phyloP scores from a whole-genome alignment of 352 stramenopile species.

The Globisporangium emineosum region DNA sequence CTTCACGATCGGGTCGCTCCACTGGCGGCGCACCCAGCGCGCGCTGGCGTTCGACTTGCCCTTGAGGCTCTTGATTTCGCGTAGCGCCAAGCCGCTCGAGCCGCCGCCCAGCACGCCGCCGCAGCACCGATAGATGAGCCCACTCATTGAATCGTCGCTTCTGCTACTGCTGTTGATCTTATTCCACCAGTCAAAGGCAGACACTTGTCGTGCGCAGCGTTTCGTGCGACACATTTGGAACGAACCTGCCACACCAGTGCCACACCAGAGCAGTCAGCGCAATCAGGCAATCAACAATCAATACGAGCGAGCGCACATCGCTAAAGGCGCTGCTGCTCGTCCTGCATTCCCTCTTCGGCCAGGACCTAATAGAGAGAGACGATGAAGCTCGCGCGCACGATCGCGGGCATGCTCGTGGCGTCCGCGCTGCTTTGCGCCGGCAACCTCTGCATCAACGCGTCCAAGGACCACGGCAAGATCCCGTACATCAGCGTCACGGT shows the following conservation, averaged over 20 bases:
- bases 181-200: conserved; percentile 4
- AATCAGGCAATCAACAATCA: neutral
- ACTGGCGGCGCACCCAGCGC: conserved; percentile 83
- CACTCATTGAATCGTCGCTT: conserved; percentile 31
- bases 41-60: conserved; percentile 82
- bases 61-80: conserved; percentile 73
- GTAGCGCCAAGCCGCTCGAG: conserved; percentile 19
- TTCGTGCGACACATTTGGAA: too few species aligned
- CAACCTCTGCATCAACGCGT: conserved; percentile 84
- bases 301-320: neutral
- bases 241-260: too few species aligned
- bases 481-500: conserved; percentile 82
- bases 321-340: neutral
- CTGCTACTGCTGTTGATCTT: neutral
- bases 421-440: conserved; percentile 73
- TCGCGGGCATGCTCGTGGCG: conserved; percentile 61
- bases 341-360: too few species aligned
- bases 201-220: neutral
- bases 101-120: conserved; percentile 10
- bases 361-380: too few species aligned
- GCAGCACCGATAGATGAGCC: conserved; percentile 17
- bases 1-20: conserved; percentile 81
- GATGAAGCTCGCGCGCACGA: conserved; percentile 49
- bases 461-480: conserved; percentile 72
- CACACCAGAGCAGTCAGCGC: neutral